Percentiles rank a stretch among this genome's conserved stretches.
Conservation (phyloP, 1,284 basidiomycete species). For the Cutaneotrichosporon sp. region DNA sequence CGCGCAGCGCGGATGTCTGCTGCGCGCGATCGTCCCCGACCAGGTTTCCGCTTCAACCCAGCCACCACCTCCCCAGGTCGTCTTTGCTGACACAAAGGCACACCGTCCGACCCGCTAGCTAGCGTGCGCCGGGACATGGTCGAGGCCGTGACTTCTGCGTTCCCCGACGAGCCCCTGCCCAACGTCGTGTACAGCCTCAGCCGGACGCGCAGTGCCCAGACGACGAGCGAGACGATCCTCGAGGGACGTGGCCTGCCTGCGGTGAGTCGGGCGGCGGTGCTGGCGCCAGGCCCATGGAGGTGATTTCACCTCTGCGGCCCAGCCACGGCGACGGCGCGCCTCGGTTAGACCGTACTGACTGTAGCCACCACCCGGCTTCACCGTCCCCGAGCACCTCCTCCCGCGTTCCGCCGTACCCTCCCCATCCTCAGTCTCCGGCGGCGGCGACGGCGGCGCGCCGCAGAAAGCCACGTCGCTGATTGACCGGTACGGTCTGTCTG, state of each 20-base stretch:
- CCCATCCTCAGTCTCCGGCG: neutral
- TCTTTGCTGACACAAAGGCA: conserved; percentile 14
- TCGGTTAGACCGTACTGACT: neutral
- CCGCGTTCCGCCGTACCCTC: conserved; percentile 1
- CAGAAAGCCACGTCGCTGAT: conserved; percentile 27
- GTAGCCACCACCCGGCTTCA: conserved; percentile 14
- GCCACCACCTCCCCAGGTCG: neutral
- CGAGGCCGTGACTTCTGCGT: conserved; percentile 43
- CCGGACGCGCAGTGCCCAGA: conserved; percentile 42
- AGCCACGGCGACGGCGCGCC: too few relatives aligned
- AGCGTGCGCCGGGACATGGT: conserved; percentile 43
- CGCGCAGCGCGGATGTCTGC: too few relatives aligned
- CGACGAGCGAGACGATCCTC: conserved; percentile 45
- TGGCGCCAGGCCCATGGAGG: too few relatives aligned
- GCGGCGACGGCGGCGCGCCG: conserved; percentile 7
- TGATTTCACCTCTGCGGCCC: too few relatives aligned
- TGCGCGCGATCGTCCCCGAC: neutral
- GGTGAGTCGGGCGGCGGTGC: conserved; percentile 25
- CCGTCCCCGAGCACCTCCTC: conserved; percentile 16
- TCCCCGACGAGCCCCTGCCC: conserved; percentile 43
- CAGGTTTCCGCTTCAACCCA: neutral
- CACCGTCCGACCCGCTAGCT: conserved; percentile 22
- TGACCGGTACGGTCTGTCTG: conserved; percentile 33
- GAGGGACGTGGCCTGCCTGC: conserved; percentile 39
- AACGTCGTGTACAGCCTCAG: conserved; percentile 46